A percentile compares a stretch with the other conserved stretches of the same genome.
Conservation (phyloP, 306 rosid species). For the Castanea crenata region DNA sequence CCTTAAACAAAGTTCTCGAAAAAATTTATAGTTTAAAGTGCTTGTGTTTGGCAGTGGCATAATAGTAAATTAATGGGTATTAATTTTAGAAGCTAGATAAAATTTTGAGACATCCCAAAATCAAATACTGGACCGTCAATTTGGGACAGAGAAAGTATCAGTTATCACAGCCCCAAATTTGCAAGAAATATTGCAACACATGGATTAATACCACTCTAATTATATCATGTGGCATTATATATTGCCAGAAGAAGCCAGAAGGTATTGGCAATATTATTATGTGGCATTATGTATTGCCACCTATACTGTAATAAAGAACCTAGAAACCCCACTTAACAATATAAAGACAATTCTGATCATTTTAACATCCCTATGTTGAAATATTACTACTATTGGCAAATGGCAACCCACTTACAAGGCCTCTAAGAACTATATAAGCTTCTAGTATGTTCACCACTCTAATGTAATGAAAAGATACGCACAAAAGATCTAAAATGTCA, state of each 20-base stretch:
- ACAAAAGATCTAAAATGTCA: background rate
- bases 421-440: background rate
- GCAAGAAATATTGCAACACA: background rate
- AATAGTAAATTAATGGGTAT: no score
- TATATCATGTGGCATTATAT: background rate
- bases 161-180: background rate
- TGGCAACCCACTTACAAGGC: background rate
- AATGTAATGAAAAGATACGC: background rate
- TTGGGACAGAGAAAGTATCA: no score
- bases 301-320: background rate
- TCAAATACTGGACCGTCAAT: no score
- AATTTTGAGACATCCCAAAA: no score
- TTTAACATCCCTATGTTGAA: background rate
- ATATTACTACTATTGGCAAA: background rate
- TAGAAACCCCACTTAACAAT: background rate
- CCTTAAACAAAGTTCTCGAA: no score
- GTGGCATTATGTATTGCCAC: background rate
- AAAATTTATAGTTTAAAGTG: no score
- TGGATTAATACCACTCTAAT: background rate
- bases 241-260: background rate
- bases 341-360: background rate
- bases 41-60: no score
- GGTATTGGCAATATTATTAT: background rate
- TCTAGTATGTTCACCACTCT: background rate
- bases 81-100: no score